These are phyloP conservation scores for Boehmeria nivea DNA, from an alignment of 306 rosid species.

Conservation along the genomic window DNA sequence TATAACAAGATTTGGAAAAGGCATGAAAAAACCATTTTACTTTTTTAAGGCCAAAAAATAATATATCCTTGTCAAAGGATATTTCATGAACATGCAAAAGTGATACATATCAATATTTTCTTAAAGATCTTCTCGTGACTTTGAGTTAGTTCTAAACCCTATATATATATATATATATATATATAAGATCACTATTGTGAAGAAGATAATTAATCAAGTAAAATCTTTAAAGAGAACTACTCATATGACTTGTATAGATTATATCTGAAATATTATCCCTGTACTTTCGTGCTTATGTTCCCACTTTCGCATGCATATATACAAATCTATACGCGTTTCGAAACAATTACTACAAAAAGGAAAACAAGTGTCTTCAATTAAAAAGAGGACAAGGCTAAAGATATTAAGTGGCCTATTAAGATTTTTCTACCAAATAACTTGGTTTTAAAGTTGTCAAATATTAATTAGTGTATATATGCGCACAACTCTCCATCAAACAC, in stretches of 20 bases:
- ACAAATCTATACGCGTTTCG: neutral
- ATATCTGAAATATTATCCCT: neutral
- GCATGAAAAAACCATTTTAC: neutral
- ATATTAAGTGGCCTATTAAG: too few relatives aligned
- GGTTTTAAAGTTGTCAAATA: too few relatives aligned
- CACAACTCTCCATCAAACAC: too few relatives aligned
- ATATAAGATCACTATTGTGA: neutral
- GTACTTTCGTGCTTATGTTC: neutral
- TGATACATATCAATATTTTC: neutral
- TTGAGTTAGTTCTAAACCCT: neutral
- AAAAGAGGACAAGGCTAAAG: too few relatives aligned
- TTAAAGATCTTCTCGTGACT: neutral
- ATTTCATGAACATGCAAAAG: constrained; percentile 5
- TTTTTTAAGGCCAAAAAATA: neutral
- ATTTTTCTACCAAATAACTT: too few relatives aligned
- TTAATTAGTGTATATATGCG: too few relatives aligned
- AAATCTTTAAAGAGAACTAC: neutral
- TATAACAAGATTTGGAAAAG: neutral
- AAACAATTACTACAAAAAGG: too few relatives aligned
- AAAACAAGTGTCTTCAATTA: too few relatives aligned
- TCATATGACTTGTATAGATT: neutral
- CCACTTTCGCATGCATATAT: neutral
- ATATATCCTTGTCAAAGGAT: neutral
- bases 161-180: neutral
- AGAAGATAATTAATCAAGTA: constrained; percentile 3